Conservation (phyloP, 2,329 filamentous ascomycete genomes). For the Lithohypha guttulata region DNA sequence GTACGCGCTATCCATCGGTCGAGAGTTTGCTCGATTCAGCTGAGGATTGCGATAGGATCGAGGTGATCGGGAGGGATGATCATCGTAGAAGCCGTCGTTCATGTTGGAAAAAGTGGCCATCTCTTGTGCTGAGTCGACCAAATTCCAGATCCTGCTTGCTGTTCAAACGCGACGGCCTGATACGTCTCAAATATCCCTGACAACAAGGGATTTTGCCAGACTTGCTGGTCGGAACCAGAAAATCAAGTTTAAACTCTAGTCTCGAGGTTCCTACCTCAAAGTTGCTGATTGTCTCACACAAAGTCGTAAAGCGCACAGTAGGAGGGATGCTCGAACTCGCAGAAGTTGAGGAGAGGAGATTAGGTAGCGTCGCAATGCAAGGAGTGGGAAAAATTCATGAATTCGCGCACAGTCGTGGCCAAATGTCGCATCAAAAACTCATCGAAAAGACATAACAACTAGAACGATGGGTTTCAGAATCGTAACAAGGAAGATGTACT, state of each 20-base stretch:
- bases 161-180: no score
- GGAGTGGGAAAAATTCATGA: conserved; percentile 10
- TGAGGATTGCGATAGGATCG: conserved; percentile 58
- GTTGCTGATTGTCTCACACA: no score
- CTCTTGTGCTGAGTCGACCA: not conserved
- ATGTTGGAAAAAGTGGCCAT: conserved; percentile 11
- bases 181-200: no score
- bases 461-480: not conserved
- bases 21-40: conserved; percentile 52
- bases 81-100: conserved; percentile 62
- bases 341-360: no score
- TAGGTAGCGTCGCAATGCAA: conserved; percentile 8
- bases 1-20: conserved; percentile 62
- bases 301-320: no score
- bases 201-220: no score
- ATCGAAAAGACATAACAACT: conserved; percentile 2
- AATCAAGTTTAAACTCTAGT: no score
- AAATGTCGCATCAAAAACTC: conserved; percentile 2
- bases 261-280: no score
- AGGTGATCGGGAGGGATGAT: conserved; percentile 60
- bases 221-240: no score
- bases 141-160: no score
- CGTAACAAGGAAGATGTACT: conserved; percentile 6
- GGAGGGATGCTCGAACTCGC: no score
- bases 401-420: conserved; percentile 6